Base-by-base conservation (phyloP, 768 basidiomycete species). In the Xerocomellus dryophilus region DNA sequence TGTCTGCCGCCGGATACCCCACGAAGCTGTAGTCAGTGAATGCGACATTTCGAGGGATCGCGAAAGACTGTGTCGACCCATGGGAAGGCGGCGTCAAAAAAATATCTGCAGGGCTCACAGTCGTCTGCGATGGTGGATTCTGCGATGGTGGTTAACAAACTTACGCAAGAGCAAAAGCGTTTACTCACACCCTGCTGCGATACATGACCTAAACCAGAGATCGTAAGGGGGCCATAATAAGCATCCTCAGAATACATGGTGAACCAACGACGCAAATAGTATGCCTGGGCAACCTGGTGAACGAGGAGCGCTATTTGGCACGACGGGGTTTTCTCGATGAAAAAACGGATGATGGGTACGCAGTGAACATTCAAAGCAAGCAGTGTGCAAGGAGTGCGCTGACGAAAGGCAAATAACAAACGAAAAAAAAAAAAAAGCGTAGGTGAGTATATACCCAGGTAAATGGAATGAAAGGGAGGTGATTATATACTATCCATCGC, bases 151-250 rank as follows among this genome's bases (percentile, higher is more conserved):
- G 17, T 55, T 27, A 53, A 23, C 9, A 27, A n/a, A 2, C n/a
- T 18, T 21, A 50, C 5, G 18, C 38, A 39, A 39, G 11, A 17
- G 36, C 2, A 18, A 50, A 18, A 23, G 18, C 1, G 7, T 40
- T 12, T 42, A 53, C 62, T 51, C 41, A 62, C 61, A n/a, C 29
- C 38, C 17, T 57, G 45, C 12, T 18, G 29, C 34, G 17, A 7
- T 36, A 36, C 21, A 53, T 56, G 39, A 41, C 38, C 39, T 5
- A 5, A 31, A 29, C 8, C 5, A 27, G 8, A 10, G 34, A 5
- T 38, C n/a, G 3, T 5, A 18, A 27, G 36, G 18, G 7, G 2
- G 17, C 0, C 42, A 31, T 2, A 5, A 52, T 1, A n/a, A 23
- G 10, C 1, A 47, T 31, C 2, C 5, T 25, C 15, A 9, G 11